Base-by-base conservation (phyloP, 106 monocot genomes). In the Posidonia australis region DNA sequence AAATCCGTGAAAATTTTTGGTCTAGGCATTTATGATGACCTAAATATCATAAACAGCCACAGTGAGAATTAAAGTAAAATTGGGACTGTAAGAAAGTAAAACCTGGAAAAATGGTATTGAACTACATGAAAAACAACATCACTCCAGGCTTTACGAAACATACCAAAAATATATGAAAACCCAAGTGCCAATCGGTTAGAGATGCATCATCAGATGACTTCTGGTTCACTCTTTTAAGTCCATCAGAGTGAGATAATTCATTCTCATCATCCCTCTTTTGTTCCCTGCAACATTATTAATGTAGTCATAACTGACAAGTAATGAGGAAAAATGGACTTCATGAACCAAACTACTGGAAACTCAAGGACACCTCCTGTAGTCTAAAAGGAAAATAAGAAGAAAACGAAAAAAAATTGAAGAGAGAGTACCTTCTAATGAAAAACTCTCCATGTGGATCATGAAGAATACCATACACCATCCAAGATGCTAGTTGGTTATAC, bases 391-490 rank as follows among this genome's bases (percentile, higher is more conserved):
- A 7, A 36, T 7, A 36, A 36, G 36, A 4, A 36, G 7, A 2
- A 36, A 36, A 36, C 5, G 36, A 36, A 36, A 36, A 4, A 36
- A 7, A 36, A 4, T 7, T 7, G 7, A 36, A 4, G 36, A 30
- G 13, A 52, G 21, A 66, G 13, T 77, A 91, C 98, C 90, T 87
- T 71, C 65, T 77, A 63, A 98, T 87, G 64, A 91, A 98, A 81
- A 98, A 98, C 66, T 98, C 98, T 45, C 77, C 80, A 74, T 87
- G 66, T 19, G 71, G 90, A 82, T 91, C 98, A 76, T 91, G 90
- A 77, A 98, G 87, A 77, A 98, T 81, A 52, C 98, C 98, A 79
- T 98, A 87, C 51, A 98, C 77, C 85, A 91, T 85, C 98, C 98
- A 98, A 44, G 84, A 78, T 16, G 86, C 78, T 31, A 98, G 78